These are phyloP conservation scores for Puccinia coronata DNA, from an alignment of 1,284 basidiomycete species.

Conservation along the genomic window DNA sequence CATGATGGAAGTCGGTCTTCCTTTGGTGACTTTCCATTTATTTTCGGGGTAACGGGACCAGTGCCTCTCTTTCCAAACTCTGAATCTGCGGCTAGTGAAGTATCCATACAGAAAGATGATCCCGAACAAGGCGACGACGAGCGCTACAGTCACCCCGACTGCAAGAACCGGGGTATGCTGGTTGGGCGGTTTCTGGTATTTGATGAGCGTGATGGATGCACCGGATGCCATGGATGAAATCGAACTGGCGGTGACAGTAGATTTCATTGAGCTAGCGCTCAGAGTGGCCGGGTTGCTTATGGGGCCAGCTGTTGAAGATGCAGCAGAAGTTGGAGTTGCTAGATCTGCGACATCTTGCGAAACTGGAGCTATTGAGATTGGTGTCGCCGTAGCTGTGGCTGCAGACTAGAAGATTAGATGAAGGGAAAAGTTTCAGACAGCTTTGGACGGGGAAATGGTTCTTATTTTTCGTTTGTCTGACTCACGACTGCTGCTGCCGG, in stretches of 20 bases:
- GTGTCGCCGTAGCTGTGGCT: not conserved
- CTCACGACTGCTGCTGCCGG: not conserved
- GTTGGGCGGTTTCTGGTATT: not conserved
- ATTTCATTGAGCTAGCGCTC: not conserved
- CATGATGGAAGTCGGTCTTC: not conserved
- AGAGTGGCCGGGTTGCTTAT: not conserved
- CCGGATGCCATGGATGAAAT: not conserved
- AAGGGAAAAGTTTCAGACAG: not conserved
- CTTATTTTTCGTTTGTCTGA: not conserved
- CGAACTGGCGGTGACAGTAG: slow-evolving; percentile 22
- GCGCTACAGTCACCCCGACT: not conserved
- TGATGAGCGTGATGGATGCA: not conserved
- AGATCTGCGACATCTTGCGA: not conserved
- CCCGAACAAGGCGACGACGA: slow-evolving; percentile 5
- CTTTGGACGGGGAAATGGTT: not conserved
- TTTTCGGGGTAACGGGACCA: not conserved
- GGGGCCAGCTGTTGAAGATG: not conserved
- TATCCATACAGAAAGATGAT: slow-evolving; percentile 2
- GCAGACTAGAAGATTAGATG: too few species aligned
- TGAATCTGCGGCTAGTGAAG: slow-evolving; percentile 22
- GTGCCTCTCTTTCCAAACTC: slow-evolving; percentile 8
- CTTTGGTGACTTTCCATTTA: slow-evolving; percentile 1
- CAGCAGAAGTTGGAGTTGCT: not conserved
- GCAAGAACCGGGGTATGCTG: not conserved
- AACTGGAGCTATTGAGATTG: not conserved